Evolutionary conservation across 768 basidiomycete genomes (phyloP), one percentile per base, ranked within the genome.

Genomic region (Boletus tomentosulus): DNA sequence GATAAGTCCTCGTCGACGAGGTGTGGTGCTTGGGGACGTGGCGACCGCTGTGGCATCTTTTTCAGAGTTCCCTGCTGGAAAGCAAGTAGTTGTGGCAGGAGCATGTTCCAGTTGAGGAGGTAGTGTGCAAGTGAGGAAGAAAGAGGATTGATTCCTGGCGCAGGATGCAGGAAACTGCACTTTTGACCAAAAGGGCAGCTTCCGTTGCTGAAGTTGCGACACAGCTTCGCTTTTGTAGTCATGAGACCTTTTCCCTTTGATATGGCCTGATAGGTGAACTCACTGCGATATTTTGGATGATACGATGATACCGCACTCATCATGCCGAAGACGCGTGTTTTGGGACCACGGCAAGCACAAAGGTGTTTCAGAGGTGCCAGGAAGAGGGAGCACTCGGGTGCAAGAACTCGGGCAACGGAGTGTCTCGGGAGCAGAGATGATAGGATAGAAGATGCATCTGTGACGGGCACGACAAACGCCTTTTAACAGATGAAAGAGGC

Each of bases 91-190:
- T 57, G 61, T n/a, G 63, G 50, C 19, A 60, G 25, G 11, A 62
- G n/a, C 7, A 53, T 44, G 38, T 51, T 61, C 67, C 60, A 66
- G 12, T 51, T 50, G 35, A 60, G 30, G 34, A 55, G 47, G 3
- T 57, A 55, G 48, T 49, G 59, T 28, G 61, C 50, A 24, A 64
- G 59, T 1, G 62, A 52, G 15, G 53, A 59, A 46, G 59, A 45
- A 34, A 57, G 46, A 12, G 59, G 54, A 44, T 56, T 38, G 28
- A 50, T 48, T n/a, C 53, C 48, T 37, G 41, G 37, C 3, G 51
- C 30, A 9, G 70, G 68, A 53, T 76, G 74, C 33, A 74, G 34
- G 62, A 74, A 76, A 34, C 62, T 74, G 63, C 75, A 76, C 34
- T 62, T 64, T 22, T 64, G 58, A 54, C 72, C 75, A 54, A 70